Percentiles rank a stretch among this genome's conserved stretches.
Evolutionary conservation across 2,329 filamentous ascomycete genomes (phyloP).

Genomic region (Botrytis hyacinthi): DNA sequence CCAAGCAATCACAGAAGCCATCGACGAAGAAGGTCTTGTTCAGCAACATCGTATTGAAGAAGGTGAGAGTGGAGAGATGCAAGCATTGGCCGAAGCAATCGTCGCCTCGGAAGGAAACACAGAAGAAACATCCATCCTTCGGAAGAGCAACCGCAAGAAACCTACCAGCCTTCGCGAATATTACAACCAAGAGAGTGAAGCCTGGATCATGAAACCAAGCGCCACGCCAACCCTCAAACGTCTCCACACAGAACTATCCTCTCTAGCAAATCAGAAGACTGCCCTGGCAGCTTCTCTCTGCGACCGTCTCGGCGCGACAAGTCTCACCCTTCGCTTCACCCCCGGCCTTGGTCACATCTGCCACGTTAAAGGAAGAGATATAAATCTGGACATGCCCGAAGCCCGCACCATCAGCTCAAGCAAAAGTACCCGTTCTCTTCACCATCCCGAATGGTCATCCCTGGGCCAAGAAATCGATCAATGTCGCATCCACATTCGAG

Average conservation of each 20-base stretch:
- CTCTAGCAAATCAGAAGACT: slow-evolving; percentile 58
- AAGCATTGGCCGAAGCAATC: slow-evolving; percentile 70
- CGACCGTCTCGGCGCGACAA: slow-evolving; percentile 57
- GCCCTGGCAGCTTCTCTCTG: slow-evolving; percentile 61
- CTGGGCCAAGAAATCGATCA: slow-evolving; percentile 80
- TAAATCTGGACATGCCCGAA: slow-evolving; percentile 38
- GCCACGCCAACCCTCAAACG: slow-evolving; percentile 65
- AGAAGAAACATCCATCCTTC: slow-evolving; percentile 51
- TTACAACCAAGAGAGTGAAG: slow-evolving; percentile 58
- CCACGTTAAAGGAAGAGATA: slow-evolving; percentile 82
- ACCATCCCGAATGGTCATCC: slow-evolving; percentile 77
- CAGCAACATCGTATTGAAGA: slow-evolving; percentile 77
- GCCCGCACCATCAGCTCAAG: slow-evolving; percentile 68
- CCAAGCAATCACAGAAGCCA: slow-evolving; percentile 67
- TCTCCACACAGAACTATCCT: slow-evolving; percentile 67
- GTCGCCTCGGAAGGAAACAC: slow-evolving; percentile 63
- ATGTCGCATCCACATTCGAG: slow-evolving; percentile 71
- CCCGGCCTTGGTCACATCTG: slow-evolving; percentile 86
- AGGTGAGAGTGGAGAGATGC: slow-evolving; percentile 66
- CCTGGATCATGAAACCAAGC: slow-evolving; percentile 63
- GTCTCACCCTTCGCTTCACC: slow-evolving; percentile 79
- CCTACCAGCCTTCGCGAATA: slow-evolving; percentile 51
- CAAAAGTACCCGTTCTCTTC: slow-evolving; percentile 81
- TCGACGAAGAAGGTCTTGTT: slow-evolving; percentile 89
- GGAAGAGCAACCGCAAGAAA: slow-evolving; percentile 43